Evolutionary conservation across 106 monocot species (phyloP).

Genomic region (Allium sativum): DNA sequence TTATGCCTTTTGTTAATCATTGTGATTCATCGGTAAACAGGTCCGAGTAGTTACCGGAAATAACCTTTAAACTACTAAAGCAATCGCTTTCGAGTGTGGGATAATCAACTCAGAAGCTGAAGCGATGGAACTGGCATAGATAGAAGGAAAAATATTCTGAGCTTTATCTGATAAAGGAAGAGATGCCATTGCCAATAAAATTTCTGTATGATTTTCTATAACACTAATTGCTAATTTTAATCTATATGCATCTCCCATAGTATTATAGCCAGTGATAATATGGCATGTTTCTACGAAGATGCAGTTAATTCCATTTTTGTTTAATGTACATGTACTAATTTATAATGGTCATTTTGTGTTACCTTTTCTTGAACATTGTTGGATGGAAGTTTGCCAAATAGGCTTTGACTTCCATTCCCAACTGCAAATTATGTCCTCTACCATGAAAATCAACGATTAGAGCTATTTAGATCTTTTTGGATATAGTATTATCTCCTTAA

Average conservation of each 20-base stretch:
- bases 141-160: conserved; percentile 80
- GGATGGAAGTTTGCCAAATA: too few species aligned
- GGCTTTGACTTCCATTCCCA: too few species aligned
- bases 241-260: neutral
- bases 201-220: conserved; percentile 46
- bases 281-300: too few species aligned
- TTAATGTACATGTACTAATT: too few species aligned
- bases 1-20: neutral
- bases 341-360: too few species aligned
- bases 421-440: too few species aligned
- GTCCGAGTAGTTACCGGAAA: conserved; percentile 99
- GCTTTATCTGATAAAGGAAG: conserved; percentile 47
- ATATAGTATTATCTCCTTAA: too few species aligned
- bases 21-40: conserved; percentile 28
- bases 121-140: conserved; percentile 51
- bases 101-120: conserved; percentile 60
- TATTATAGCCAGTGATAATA: too few species aligned
- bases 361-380: too few species aligned
- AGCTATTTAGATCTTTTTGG: too few species aligned
- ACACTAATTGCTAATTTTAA: neutral
- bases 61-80: conserved; percentile 90
- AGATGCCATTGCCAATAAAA: conserved; percentile 58
- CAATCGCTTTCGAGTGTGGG: conserved; percentile 92
- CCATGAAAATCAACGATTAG: too few species aligned
- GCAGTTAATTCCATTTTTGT: too few species aligned